phyloP scores from a whole-genome alignment of 176 grass and related monocot species.

The Hsuehochloa calcarea region DNA sequence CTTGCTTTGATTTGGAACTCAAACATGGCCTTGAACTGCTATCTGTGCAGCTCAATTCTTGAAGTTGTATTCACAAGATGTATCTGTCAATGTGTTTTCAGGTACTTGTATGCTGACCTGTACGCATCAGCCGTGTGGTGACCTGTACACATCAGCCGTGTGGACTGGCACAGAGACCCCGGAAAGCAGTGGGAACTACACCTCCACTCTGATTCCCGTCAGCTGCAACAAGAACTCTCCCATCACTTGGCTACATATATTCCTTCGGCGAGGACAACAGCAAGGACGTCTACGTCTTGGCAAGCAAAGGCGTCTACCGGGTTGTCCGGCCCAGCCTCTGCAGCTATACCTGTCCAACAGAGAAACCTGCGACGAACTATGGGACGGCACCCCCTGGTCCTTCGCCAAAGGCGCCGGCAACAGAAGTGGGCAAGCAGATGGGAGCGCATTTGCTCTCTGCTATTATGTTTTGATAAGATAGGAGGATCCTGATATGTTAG shows the following conservation, averaged over 20 bases:
- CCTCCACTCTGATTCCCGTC: constrained; percentile 18
- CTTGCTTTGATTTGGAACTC: not conserved
- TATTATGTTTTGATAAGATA: constrained; percentile 40
- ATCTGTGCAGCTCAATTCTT: not conserved
- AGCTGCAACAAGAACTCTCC: constrained; percentile 57
- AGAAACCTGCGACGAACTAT: constrained; percentile 43
- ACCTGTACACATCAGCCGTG: constrained; percentile 59
- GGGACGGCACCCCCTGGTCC: not conserved
- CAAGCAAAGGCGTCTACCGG: constrained; percentile 70
- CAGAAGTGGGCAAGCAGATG: not conserved
- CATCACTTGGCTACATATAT: constrained; percentile 62
- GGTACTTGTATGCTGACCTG: constrained; percentile 75
- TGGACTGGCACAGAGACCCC: constrained; percentile 75
- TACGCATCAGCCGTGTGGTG: constrained; percentile 65
- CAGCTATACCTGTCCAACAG: constrained; percentile 48
- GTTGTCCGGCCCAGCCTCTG: constrained; percentile 80
- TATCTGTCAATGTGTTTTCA: constrained; percentile 21
- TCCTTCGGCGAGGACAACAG: constrained; percentile 85
- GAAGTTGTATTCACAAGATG: not conserved
- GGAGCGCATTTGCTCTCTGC: constrained; percentile 17
- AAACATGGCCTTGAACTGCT: not conserved
- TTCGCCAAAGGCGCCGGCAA: constrained; percentile 28
- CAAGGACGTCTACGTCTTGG: constrained; percentile 65
- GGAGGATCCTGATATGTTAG: not conserved
- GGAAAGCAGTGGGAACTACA: constrained; percentile 67